Conservation (phyloP, 805 yeast genomes). For the Candida piceae region DNA sequence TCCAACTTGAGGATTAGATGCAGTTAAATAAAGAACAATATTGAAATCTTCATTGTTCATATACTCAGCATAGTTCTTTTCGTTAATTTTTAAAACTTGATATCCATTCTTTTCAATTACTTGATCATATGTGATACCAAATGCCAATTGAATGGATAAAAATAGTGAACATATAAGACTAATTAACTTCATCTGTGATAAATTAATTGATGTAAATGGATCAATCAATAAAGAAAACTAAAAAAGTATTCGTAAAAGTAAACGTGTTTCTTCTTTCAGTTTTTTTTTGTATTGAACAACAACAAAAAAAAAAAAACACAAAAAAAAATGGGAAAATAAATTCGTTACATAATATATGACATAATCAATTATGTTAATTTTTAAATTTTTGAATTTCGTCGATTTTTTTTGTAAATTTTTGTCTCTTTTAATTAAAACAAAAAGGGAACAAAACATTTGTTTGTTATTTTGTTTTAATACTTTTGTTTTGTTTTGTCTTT, state of each 20-base stretch:
- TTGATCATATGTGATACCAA: conserved; percentile 17
- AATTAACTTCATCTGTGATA: conserved; percentile 6
- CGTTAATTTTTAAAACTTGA: conserved; percentile 37
- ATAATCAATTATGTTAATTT: background rate
- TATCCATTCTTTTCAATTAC: conserved; percentile 9
- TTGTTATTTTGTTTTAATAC: no score
- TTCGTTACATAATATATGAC: background rate
- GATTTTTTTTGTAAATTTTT: no score
- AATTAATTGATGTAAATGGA: background rate
- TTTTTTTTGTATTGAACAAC: no score
- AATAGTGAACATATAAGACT: conserved; percentile 3
- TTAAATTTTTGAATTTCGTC: no score
- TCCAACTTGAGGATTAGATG: conserved; percentile 66
- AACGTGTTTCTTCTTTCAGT: no score
- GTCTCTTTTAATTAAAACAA: no score
- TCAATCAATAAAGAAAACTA: no score
- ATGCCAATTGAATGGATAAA: conserved; percentile 7
- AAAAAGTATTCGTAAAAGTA: no score
- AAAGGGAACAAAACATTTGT: no score
- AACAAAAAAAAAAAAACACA: no score
- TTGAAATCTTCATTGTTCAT: conserved; percentile 63
- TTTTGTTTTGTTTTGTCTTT: no score
- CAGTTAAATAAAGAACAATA: conserved; percentile 64
- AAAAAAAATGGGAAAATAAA: no score
- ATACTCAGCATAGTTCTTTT: conserved; percentile 50